phyloP scores from a whole-genome alignment of 495 filamentous ascomycete genomes.

The Barbatosphaeria neglecta region DNA sequence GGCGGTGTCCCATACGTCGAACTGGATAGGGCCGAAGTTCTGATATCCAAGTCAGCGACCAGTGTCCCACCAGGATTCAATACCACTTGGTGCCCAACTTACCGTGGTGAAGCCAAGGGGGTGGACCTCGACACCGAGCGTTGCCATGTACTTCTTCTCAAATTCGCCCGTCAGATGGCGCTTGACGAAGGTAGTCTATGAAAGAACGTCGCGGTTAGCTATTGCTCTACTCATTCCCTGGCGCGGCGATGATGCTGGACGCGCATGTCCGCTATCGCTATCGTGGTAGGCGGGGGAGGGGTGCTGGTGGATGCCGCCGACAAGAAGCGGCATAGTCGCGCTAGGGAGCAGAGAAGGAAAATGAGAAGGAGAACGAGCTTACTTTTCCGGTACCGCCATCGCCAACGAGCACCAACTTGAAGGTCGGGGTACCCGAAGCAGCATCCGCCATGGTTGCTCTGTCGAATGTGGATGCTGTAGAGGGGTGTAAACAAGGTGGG shows the following conservation, averaged over 20 bases:
- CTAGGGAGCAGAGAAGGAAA: not conserved
- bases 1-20: conserved; percentile 99
- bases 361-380: conserved; percentile 16
- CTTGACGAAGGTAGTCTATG: conserved; percentile 99
- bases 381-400: conserved; percentile 99
- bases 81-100: conserved; percentile 31
- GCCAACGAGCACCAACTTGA: conserved; percentile 99
- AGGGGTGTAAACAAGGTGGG: conserved; percentile 19
- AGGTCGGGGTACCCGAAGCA: conserved; percentile 51
- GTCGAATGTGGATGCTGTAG: conserved; percentile 10
- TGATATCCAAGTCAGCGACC: conserved; percentile 30
- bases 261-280: too few relatives aligned
- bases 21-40: conserved; percentile 95
- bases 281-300: too few relatives aligned
- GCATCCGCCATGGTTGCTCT: conserved; percentile 45
- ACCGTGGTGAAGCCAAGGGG: conserved; percentile 87
- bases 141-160: conserved; percentile 99
- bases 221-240: not conserved
- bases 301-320: too few relatives aligned
- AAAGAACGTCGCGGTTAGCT: not conserved
- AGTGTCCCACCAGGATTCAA: conserved; percentile 4
- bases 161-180: conserved; percentile 99
- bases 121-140: conserved; percentile 98
- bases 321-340: too few relatives aligned
- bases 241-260: too few relatives aligned